A percentile compares a stretch with the other conserved stretches of the same genome.
These are phyloP conservation scores for Boeremia lycopersici DNA, from an alignment of 2,329 filamentous ascomycete species.

Conservation along the genomic window DNA sequence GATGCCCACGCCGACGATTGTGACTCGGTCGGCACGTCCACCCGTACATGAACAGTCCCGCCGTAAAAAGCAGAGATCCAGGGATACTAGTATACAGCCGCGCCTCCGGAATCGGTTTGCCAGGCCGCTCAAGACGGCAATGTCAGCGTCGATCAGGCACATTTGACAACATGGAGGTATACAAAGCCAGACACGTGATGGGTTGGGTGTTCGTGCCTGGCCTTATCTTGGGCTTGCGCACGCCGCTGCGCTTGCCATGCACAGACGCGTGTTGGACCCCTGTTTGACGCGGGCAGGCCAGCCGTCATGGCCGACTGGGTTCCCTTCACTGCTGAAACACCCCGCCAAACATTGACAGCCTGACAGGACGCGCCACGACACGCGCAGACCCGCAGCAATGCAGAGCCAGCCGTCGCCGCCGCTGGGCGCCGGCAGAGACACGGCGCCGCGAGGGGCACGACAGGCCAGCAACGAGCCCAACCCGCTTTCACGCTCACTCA, in stretches of 20 bases:
- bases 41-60: constrained; percentile 38
- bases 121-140: constrained; percentile 34
- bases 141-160: too few species aligned
- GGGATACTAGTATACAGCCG: constrained; percentile 51
- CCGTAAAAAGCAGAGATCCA: constrained; percentile 48
- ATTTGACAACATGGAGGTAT: too few species aligned
- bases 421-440: constrained; percentile 15
- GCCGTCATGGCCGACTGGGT: constrained; percentile 2
- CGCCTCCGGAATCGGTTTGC: constrained; percentile 51
- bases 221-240: too few species aligned
- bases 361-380: constrained; percentile 31
- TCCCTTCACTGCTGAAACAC: constrained; percentile 12
- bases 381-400: constrained; percentile 35
- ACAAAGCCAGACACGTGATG: not conserved
- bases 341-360: constrained; percentile 16
- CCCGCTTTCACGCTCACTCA: constrained; percentile 41
- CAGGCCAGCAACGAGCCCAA: constrained; percentile 43
- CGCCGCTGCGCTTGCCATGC: constrained; percentile 4
- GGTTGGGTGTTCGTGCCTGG: too few species aligned
- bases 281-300: not conserved
- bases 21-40: constrained; percentile 39
- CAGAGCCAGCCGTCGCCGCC: constrained; percentile 24
- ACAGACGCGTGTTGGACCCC: constrained; percentile 10
- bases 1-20: constrained; percentile 36
- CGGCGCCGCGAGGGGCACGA: constrained; percentile 22